Evolutionary conservation across 2,329 filamentous ascomycete genomes (phyloP).

Genomic region (Botrytis fragariae): DNA sequence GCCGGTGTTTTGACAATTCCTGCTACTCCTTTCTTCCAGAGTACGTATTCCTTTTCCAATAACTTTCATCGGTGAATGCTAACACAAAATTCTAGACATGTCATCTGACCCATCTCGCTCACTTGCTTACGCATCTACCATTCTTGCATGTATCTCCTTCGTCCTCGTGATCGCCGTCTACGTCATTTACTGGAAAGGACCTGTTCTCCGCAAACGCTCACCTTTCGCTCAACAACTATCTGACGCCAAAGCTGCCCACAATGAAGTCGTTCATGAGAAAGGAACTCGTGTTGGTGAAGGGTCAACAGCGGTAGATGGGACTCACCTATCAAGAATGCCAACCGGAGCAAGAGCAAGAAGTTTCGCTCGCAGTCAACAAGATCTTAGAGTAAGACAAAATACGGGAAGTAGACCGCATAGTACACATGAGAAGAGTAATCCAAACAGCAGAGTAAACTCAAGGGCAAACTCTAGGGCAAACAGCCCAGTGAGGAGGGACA

Average conservation of each 20-base stretch:
- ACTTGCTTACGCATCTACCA: conserved; percentile 60
- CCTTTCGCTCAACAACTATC: conserved; percentile 64
- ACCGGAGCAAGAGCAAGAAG: conserved; percentile 28
- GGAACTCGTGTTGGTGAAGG: neutral
- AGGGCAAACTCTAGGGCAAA: conserved; percentile 20
- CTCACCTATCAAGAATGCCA: conserved; percentile 23
- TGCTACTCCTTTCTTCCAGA: conserved; percentile 61
- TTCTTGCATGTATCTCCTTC: conserved; percentile 59
- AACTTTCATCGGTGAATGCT: neutral
- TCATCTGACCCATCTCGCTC: conserved; percentile 51
- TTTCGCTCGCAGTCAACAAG: conserved; percentile 28
- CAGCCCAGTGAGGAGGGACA: neutral
- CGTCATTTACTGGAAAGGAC: conserved; percentile 64
- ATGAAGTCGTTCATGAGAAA: neutral
- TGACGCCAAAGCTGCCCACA: conserved; percentile 27
- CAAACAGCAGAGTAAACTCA: conserved; percentile 5
- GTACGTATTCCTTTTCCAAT: conserved; percentile 29
- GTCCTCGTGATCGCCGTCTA: conserved; percentile 63
- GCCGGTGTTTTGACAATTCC: conserved; percentile 70
- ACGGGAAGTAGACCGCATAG: conserved; percentile 26
- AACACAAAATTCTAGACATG: conserved; percentile 24
- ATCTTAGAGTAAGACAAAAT: conserved; percentile 29
- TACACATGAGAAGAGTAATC: conserved; percentile 2
- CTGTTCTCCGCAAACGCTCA: conserved; percentile 56
- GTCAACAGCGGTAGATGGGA: neutral